Evolutionary conservation across 1,139 yeast species (phyloP).

Genomic region (Pichia sp.): DNA sequence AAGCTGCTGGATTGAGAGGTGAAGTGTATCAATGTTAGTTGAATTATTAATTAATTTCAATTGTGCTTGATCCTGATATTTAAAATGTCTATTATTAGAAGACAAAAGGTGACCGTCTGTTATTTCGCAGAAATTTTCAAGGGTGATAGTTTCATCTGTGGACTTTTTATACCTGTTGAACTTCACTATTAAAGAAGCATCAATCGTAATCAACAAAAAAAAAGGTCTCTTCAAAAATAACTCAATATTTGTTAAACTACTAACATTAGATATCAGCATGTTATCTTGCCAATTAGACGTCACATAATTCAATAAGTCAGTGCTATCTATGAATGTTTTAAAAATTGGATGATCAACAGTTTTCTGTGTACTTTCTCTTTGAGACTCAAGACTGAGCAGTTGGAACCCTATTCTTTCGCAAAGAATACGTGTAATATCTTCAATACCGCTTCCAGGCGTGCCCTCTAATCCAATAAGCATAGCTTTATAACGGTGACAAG

Average conservation of each 20-base stretch:
- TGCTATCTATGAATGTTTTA: slow-evolving; percentile 13
- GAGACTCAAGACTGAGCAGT: background rate
- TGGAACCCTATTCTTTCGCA: slow-evolving; percentile 4
- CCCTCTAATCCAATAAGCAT: slow-evolving; percentile 82
- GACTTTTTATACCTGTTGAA: slow-evolving; percentile 39
- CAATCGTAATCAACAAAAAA: slow-evolving; percentile 73
- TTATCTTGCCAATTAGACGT: slow-evolving; percentile 65
- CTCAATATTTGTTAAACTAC: slow-evolving; percentile 39
- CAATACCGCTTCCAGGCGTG: slow-evolving; percentile 61
- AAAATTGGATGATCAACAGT: background rate
- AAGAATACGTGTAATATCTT: slow-evolving; percentile 53
- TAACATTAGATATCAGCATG: slow-evolving; percentile 54
- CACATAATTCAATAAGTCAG: slow-evolving; percentile 54
- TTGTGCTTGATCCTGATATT: slow-evolving; percentile 41
- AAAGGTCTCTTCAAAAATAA: slow-evolving; percentile 70
- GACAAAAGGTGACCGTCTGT: slow-evolving; percentile 7
- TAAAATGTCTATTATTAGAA: background rate
- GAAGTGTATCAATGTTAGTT: slow-evolving; percentile 28
- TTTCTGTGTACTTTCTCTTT: background rate
- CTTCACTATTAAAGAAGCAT: slow-evolving; percentile 62
- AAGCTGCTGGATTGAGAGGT: slow-evolving; percentile 39
- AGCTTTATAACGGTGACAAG: no score
- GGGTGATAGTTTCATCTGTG: slow-evolving; percentile 33
- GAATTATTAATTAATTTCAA: slow-evolving; percentile 59
- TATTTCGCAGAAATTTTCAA: slow-evolving; percentile 36